phyloP scores from a whole-genome alignment of 805 yeast genomes.

The Candida ulmi region DNA sequence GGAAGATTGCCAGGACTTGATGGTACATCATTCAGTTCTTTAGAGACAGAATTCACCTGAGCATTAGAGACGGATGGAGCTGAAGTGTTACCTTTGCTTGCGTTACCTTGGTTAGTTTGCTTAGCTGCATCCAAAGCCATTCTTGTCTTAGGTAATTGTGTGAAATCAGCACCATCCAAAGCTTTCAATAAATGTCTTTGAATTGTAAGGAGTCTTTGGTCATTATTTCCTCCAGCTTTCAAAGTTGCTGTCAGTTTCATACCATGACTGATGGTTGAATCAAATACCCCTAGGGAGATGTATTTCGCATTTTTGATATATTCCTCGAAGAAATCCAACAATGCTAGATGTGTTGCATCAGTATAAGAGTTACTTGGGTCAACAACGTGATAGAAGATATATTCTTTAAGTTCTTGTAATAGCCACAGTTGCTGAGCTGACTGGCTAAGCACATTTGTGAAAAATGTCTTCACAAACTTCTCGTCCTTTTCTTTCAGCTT shows the following conservation, averaged over 20 bases:
- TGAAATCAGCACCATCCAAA: not conserved
- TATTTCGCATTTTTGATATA: not conserved
- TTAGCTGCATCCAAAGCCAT: not conserved
- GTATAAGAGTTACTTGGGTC: constrained; percentile 1
- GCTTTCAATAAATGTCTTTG: not conserved
- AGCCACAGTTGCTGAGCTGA: not conserved
- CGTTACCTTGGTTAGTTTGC: not conserved
- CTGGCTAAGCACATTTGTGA: not conserved
- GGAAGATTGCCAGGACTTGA: no score
- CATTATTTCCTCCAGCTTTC: not conserved
- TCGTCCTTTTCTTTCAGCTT: not conserved
- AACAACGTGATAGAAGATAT: constrained; percentile 1
- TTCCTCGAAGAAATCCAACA: not conserved
- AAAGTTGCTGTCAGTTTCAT: not conserved
- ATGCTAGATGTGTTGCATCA: not conserved
- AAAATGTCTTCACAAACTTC: not conserved
- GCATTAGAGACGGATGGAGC: no score
- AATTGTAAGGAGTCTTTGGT: not conserved
- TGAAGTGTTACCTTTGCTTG: no score
- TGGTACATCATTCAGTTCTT: no score
- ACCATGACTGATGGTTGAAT: not conserved
- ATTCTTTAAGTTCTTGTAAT: not conserved
- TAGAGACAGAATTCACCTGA: no score
- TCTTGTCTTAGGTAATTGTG: not conserved
- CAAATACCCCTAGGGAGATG: not conserved